These are phyloP conservation scores for Senecio squalidus DNA, from an alignment of 140 eudicot genomes.

Conservation along the genomic window DNA sequence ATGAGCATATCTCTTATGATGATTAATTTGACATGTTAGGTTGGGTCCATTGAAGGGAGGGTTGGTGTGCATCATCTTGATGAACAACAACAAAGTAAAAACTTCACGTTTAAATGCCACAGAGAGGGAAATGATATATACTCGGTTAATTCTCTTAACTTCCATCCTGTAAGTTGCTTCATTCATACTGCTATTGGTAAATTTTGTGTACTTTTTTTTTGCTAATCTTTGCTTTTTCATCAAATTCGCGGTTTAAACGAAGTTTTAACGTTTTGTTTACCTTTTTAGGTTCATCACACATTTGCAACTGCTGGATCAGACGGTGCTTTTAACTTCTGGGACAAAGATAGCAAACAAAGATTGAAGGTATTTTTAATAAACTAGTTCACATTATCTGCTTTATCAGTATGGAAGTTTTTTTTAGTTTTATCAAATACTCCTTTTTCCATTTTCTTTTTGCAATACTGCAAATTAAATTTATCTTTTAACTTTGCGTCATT, in stretches of 20 bases:
- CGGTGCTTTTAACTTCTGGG: slow-evolving; percentile 96
- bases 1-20: neutral
- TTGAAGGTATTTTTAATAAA: slow-evolving; percentile 49
- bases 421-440: neutral
- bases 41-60: slow-evolving; percentile 98
- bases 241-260: too few relatives aligned
- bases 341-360: slow-evolving; percentile 96
- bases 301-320: slow-evolving; percentile 99
- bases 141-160: slow-evolving; percentile 83
- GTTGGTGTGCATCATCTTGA: slow-evolving; percentile 99
- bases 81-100: slow-evolving; percentile 73
- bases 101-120: slow-evolving; percentile 95
- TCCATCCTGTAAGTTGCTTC: slow-evolving; percentile 80
- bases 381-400: neutral
- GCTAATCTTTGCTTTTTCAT: neutral
- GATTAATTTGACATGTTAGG: slow-evolving; percentile 34
- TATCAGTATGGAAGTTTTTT: neutral
- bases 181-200: slow-evolving; percentile 6
- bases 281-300: slow-evolving; percentile 68
- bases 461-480: neutral
- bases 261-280: neutral
- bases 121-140: slow-evolving; percentile 91
- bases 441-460: too few relatives aligned
- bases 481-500: neutral
- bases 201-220: neutral